Base-by-base conservation (phyloP, 2,329 filamentous ascomycete species). In the Teratosphaeria nubilosa region DNA sequence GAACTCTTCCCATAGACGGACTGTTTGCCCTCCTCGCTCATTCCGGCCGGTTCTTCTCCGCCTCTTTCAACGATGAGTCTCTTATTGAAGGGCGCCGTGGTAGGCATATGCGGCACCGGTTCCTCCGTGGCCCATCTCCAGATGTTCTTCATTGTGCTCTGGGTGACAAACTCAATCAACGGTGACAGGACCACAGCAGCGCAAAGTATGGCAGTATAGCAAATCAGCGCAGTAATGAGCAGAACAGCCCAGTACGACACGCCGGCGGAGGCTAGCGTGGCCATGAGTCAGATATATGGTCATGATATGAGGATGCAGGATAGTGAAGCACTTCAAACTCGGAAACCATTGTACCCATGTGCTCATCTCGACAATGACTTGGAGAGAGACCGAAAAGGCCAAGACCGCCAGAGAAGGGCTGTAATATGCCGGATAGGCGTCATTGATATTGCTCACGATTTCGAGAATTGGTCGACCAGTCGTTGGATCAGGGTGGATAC, bases 241-340 rank as follows among this genome's bases (percentile, higher is more conserved):
- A 74, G 63, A 24, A 68, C 70, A 54, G 69, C 60, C 51, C 70
- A 69, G 59, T 73, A 75, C 2, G 62, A 59, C 37, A 72, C 61
- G n/a, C 62, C 66, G 2, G 62, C 66, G 0, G 62, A 57, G 2
- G 25, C 69, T 13, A 74, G 65, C 51, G 67, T 58, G 51, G 41
- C 76, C 76, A 62, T 78, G 76, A 54, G 77, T 69, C 6, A 78
- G 61, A 62, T 78, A 78, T 58, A 78, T 76, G 54, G 74, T 77
- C 64, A 77, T 77, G 63, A 76, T 75, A 64, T 78, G 76, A 5
- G 76, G 76, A 65, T 74, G 73, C 0, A 76, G 74, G 10, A 70
- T 65, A 60, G 70, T 76, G 27, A 78, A 66, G n/a, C 71, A 54
- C 16, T 68, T 71, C 3, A 69, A 63, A 0, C 72, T 74, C 1